These are phyloP conservation scores for Bipolaris victoriae DNA, from an alignment of 2,329 filamentous ascomycete species.

Conservation along the genomic window DNA sequence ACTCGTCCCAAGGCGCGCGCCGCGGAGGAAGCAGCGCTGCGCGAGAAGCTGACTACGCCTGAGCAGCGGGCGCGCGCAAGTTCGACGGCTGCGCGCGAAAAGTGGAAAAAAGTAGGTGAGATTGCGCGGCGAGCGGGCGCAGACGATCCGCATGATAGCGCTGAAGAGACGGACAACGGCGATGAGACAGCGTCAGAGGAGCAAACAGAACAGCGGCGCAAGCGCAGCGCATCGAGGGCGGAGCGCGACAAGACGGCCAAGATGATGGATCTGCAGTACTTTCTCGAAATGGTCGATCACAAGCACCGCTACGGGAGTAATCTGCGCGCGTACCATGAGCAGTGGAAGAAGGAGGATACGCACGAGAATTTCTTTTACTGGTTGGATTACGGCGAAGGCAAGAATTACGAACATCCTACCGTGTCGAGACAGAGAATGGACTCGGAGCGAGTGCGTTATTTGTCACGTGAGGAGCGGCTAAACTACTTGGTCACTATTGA, in stretches of 20 bases:
- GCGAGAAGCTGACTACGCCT: slow-evolving; percentile 25
- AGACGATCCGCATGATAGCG: slow-evolving; percentile 62
- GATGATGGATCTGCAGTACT: slow-evolving; percentile 86
- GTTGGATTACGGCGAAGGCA: slow-evolving; percentile 83
- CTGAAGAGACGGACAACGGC: slow-evolving; percentile 54
- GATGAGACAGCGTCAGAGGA: slow-evolving; percentile 42
- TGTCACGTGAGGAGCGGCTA: slow-evolving; percentile 80
- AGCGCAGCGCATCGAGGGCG: slow-evolving; percentile 58
- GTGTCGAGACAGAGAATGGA: slow-evolving; percentile 78
- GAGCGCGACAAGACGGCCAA: slow-evolving; percentile 70
- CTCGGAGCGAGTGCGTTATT: slow-evolving; percentile 79
- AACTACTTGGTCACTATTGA: slow-evolving; percentile 83
- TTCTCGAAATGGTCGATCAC: slow-evolving; percentile 81
- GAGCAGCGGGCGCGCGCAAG: slow-evolving; percentile 37
- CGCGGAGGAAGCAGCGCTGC: slow-evolving; percentile 36
- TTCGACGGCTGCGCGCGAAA: slow-evolving; percentile 61
- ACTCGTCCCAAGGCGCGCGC: slow-evolving; percentile 55
- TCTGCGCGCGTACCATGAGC: slow-evolving; percentile 77
- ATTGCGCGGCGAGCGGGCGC: slow-evolving; percentile 75
- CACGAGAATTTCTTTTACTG: slow-evolving; percentile 93
- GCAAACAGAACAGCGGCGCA: slow-evolving; percentile 39
- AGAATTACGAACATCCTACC: slow-evolving; percentile 69
- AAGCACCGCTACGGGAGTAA: slow-evolving; percentile 90
- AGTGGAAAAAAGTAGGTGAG: slow-evolving; percentile 76
- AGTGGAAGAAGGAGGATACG: slow-evolving; percentile 79